Percentiles rank a stretch among this genome's conserved stretches.
Evolutionary conservation across 2,329 filamentous ascomycete species (phyloP).

Genomic region (Colletotrichum truncatum): DNA sequence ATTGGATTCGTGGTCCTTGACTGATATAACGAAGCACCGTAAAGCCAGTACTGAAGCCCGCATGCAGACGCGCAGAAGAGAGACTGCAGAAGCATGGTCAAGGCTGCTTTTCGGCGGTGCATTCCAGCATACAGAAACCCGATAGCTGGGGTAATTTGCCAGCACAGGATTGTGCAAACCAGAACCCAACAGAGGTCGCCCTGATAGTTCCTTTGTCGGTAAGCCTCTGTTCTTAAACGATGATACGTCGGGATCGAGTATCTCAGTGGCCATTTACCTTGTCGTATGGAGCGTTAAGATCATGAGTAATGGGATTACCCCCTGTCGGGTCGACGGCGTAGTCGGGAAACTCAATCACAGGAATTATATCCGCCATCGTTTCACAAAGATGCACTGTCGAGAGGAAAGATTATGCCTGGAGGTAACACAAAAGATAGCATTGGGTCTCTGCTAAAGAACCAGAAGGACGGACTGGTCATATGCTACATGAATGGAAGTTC

Average conservation of each 20-base stretch:
- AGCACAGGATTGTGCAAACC: constrained; percentile 45
- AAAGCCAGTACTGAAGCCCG: constrained; percentile 58
- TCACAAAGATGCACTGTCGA: not conserved
- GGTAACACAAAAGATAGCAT: not conserved
- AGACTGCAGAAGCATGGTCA: constrained; percentile 58
- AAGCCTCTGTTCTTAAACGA: not conserved
- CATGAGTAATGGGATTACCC: constrained; percentile 52
- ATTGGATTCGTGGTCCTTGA: constrained; percentile 45
- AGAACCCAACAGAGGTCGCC: constrained; percentile 55
- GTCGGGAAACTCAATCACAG: constrained; percentile 50
- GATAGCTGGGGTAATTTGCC: constrained; percentile 50
- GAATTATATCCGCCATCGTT: constrained; percentile 26
- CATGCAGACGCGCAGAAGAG: constrained; percentile 55
- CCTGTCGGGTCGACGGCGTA: constrained; percentile 48
- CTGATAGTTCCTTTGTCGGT: constrained; percentile 20
- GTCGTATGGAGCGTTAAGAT: constrained; percentile 54
- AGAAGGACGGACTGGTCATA: not conserved
- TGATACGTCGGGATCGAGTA: too few relatives aligned
- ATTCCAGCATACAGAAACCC: constrained; percentile 50
- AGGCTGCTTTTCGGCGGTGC: constrained; percentile 45
- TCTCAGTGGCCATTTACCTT: too few relatives aligned
- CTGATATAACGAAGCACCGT: constrained; percentile 54
- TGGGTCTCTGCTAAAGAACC: not conserved
- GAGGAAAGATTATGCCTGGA: not conserved
- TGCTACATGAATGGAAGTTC: not conserved